Percentiles rank a stretch among this genome's conserved stretches.
phyloP scores from a whole-genome alignment of 805 yeast genomes.

The Myxozyma sirexii region DNA sequence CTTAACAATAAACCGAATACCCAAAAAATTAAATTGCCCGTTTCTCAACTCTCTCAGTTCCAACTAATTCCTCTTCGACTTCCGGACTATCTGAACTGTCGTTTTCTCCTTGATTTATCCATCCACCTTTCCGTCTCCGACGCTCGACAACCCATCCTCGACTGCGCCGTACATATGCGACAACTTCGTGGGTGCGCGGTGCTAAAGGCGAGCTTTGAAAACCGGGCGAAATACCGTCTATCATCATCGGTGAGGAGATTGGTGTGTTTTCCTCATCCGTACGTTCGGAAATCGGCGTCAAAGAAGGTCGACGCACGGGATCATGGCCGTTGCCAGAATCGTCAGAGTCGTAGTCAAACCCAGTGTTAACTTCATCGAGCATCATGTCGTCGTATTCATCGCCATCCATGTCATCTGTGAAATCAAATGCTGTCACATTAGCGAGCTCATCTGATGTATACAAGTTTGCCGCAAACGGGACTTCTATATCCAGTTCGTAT shows the following conservation, averaged over 20 bases:
- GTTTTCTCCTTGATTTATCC: constrained; percentile 3
- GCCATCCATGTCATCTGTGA: constrained; percentile 16
- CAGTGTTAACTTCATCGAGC: constrained; percentile 25
- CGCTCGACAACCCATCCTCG: constrained; percentile 34
- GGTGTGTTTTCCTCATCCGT: constrained; percentile 15
- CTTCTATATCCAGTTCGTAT: constrained; percentile 1
- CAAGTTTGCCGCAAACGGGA: constrained; percentile 3
- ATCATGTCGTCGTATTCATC: constrained; percentile 17
- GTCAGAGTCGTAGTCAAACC: constrained; percentile 7
- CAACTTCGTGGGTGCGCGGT: constrained; percentile 22
- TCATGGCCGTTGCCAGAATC: neutral
- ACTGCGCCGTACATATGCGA: constrained; percentile 30
- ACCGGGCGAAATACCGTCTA: neutral
- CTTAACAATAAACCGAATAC: neutral
- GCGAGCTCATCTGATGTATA: constrained; percentile 25
- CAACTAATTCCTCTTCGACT: constrained; percentile 21
- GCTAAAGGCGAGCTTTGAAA: constrained; percentile 4
- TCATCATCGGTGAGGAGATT: constrained; percentile 4
- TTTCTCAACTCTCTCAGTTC: constrained; percentile 22
- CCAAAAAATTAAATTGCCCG: constrained; percentile 11
- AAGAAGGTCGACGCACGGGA: constrained; percentile 15
- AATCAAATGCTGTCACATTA: constrained; percentile 23
- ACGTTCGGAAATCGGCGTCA: constrained; percentile 24
- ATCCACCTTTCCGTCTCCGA: constrained; percentile 22
- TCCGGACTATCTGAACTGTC: neutral